Base-by-base conservation (phyloP, 2,329 filamentous ascomycete species). In the Stagonosporopsis tanaceti region DNA sequence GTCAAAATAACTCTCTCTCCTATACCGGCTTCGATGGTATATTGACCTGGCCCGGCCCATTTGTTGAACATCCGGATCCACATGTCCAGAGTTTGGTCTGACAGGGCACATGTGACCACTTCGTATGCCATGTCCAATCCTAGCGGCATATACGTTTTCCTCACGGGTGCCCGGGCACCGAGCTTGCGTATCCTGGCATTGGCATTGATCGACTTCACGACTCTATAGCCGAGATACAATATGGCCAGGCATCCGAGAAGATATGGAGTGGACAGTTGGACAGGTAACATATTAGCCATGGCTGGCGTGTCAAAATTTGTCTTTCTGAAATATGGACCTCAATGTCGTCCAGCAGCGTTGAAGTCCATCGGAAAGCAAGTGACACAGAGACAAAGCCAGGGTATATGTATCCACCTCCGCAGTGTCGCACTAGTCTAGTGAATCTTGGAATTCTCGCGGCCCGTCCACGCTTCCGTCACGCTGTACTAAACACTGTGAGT, bases 1-100 rank as follows among this genome's bases (percentile, higher is more conserved):
- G 93, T 97, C 69, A 95, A 83, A 57, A 96, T 75, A 22, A 89
- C 75, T n/a, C 90, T 85, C 45, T 84, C 82, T 1, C 86, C 67
- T 6, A 87, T 66, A 1, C 80, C 81, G 11, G 79, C 74, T 76
- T 94, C 90, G 37, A 83, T 77, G 0, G 90, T 93, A 65, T 81
- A 87, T 30, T 77, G 69, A 4, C 74, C 72, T 1, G 72, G 70
- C 4, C 77, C 68, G 7, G 12, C 70, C 55, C 58, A 74, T 15
- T 76, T 74, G 8, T 62, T 45, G 67, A 93, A 84, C 50, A 82
- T 75, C 2, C 74, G 57, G 7, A 78, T 63, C 89, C 90, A 96
- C 59, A 85, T 79, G 42, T 87, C 81, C 28, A 89, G 78, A 59
- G 87, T 87, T 42, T 80, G 75, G 69, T 92, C 78, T 0, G 76